A percentile compares a stretch with the other conserved stretches of the same genome.
phyloP scores from a whole-genome alignment of 2,329 filamentous ascomycete genomes.

The Colletotrichum sp. region DNA sequence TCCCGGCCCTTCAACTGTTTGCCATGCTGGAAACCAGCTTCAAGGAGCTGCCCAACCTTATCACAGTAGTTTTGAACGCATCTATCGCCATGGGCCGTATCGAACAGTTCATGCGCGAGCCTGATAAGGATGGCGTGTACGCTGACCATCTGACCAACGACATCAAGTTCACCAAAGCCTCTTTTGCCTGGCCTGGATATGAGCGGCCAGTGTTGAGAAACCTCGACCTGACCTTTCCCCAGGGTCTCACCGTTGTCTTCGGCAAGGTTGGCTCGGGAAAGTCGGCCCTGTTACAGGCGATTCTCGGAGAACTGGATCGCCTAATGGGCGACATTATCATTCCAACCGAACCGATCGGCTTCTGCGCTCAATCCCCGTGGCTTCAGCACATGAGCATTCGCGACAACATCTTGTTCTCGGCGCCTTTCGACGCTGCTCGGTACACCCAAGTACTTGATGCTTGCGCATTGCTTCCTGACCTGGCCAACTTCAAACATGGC shows the following conservation, averaged over 20 bases:
- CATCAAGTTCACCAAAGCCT: constrained; percentile 65
- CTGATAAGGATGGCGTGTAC: constrained; percentile 68
- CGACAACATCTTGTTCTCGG: constrained; percentile 70
- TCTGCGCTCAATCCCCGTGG: constrained; percentile 68
- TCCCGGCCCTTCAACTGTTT: constrained; percentile 85
- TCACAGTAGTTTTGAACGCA: constrained; percentile 80
- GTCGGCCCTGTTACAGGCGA: constrained; percentile 62
- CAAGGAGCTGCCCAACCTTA: constrained; percentile 75
- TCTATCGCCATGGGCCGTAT: constrained; percentile 83
- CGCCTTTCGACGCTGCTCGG: constrained; percentile 54
- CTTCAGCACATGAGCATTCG: constrained; percentile 69
- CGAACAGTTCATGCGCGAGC: constrained; percentile 85
- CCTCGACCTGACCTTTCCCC: constrained; percentile 49
- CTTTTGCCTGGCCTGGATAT: constrained; percentile 81
- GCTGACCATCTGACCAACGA: constrained; percentile 40
- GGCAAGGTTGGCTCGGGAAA: constrained; percentile 68
- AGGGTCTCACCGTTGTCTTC: constrained; percentile 60
- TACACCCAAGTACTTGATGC: constrained; percentile 67
- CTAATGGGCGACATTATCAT: constrained; percentile 52
- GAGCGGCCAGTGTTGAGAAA: constrained; percentile 54
- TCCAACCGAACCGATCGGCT: constrained; percentile 55
- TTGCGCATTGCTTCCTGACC: constrained; percentile 62
- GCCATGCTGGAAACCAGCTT: constrained; percentile 75
- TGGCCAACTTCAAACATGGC: constrained; percentile 59
- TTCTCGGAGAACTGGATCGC: constrained; percentile 72